Evolutionary conservation across 331 rosid genomes (phyloP).

Genomic region (Quercus lobata): DNA sequence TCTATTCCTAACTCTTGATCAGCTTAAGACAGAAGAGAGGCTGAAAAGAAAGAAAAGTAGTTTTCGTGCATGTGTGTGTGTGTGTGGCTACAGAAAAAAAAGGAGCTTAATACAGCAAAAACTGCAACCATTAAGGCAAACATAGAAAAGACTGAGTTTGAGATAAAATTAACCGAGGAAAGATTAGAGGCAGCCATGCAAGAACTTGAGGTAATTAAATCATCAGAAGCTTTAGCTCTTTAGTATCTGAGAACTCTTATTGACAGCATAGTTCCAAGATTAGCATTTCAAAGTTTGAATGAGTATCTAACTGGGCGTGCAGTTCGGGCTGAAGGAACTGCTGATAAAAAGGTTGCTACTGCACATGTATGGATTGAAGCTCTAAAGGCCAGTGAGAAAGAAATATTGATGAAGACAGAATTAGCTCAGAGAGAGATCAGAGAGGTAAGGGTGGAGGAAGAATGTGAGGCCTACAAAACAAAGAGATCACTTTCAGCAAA

Average conservation of each 20-base stretch:
- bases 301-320: conserved; percentile 72
- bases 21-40: conserved; percentile 50
- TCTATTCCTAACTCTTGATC: conserved; percentile 50
- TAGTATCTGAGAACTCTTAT: conserved; percentile 53
- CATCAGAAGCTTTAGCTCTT: conserved; percentile 59
- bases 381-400: conserved; percentile 83
- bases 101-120: conserved; percentile 37
- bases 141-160: conserved; percentile 45
- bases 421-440: conserved; percentile 50
- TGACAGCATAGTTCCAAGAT: conserved; percentile 49
- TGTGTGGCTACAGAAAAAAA: conserved; percentile 30
- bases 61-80: not conserved
- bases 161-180: conserved; percentile 56
- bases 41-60: conserved; percentile 53
- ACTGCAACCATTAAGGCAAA: conserved; percentile 38
- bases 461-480: conserved; percentile 31
- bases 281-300: conserved; percentile 76
- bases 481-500: conserved; percentile 32
- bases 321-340: conserved; percentile 61
- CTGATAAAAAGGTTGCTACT: conserved; percentile 78
- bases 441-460: conserved; percentile 42
- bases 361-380: conserved; percentile 87
- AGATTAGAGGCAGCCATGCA: conserved; percentile 51
- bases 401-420: conserved; percentile 53
- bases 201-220: conserved; percentile 65